Base-by-base conservation (phyloP, 495 filamentous ascomycete genomes). In the Trichoderma asperelloides region DNA sequence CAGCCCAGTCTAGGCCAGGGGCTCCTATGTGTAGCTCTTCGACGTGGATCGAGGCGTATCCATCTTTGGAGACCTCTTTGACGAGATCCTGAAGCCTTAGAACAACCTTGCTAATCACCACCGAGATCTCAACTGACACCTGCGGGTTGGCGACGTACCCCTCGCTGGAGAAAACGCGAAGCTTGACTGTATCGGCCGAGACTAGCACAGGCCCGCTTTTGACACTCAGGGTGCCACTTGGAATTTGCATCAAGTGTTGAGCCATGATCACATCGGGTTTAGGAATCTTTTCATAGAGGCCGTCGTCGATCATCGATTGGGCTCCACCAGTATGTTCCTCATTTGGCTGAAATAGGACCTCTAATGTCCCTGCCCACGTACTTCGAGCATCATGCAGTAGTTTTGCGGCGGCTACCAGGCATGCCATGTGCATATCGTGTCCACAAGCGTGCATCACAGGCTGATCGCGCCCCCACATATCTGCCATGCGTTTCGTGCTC, bases 401-500 rank as follows among this genome's bases (percentile, higher is more conserved):
- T 41, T 75, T 71, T 0, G 85, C 80, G 2, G 80, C 78, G 2
- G 79, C 85, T 51, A 89, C 74, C 16, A 89, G 74, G 18, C 70
- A 71, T 0, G 82, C 74, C 13, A 87, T 78, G 70, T 90, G 86
- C 69, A 85, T 82, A 69, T 90, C 88, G 67, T 90, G 87, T 0
- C 87, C 87, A 73, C 86, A 89, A 39, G 88, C 86, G 72, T 89
- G 87, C 87, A 88, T 88, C 1, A 87, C 85, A 0, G 84, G 83
- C 55, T 78, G 78, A 57, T 76, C 73, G 0, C 71, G 65, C 3
- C 86, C 86, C 25, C 82, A 74, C 6, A 68, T 68, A 69, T 82
- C 77, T 7, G 73, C 69, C 67, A 76, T 77, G 8, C 69, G 68
- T 21, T 69, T 76, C 21, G 69, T 79, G 71, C 83, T 87, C 0